phyloP scores from a whole-genome alignment of 805 yeast species.

The Wickerhamomyces bovis region DNA sequence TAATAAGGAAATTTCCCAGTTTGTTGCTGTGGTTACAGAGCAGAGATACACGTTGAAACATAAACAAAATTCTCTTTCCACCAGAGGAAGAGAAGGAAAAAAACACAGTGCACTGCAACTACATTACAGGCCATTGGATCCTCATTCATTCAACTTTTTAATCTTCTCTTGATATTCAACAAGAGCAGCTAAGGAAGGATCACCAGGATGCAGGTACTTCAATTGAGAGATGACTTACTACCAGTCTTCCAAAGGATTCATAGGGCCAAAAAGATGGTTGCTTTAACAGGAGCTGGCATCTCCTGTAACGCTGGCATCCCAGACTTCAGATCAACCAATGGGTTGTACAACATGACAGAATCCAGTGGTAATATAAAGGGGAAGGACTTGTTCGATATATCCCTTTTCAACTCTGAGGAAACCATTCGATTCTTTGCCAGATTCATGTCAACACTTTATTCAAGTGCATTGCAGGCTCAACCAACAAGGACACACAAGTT shows the following conservation, averaged over 20 bases:
- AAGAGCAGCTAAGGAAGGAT: neutral
- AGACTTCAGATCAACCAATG: conserved; percentile 81
- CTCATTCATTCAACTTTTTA: neutral
- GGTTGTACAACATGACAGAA: conserved; percentile 57
- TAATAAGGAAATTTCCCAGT: neutral
- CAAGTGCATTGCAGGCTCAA: conserved; percentile 54
- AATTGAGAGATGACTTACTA: conserved; percentile 1
- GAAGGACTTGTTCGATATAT: conserved; percentile 84
- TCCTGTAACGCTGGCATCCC: conserved; percentile 97
- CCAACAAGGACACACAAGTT: conserved; percentile 86
- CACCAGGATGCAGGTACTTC: neutral
- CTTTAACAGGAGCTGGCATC: conserved; percentile 93
- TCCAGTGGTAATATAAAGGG: conserved; percentile 55
- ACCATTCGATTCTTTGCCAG: conserved; percentile 74
- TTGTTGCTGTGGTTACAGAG: neutral
- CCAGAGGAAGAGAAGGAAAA: neutral
- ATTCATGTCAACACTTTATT: conserved; percentile 79
- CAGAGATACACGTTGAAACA: neutral
- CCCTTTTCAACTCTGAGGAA: conserved; percentile 63
- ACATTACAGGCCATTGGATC: no score
- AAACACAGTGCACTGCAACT: neutral
- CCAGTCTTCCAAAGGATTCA: conserved; percentile 20
- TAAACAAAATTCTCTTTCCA: neutral
- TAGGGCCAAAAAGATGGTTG: conserved; percentile 43
- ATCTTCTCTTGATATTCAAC: neutral